Conservation (phyloP, 1,139 yeast genomes). For the Protomyces inundatus region DNA sequence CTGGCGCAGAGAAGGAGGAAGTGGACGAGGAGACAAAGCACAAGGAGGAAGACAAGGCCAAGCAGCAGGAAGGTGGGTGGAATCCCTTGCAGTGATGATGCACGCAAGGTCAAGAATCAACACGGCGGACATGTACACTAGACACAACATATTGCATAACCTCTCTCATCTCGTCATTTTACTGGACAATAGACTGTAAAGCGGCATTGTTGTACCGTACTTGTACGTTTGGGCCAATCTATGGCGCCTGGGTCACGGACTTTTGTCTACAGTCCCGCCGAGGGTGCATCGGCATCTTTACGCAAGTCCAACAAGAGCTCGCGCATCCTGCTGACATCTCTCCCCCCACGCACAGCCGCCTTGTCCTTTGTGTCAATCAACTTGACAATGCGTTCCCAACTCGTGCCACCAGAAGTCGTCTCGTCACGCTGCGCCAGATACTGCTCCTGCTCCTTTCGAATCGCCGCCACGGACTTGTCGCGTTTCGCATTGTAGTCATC, state of each 20-base stretch:
- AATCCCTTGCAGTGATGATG: not conserved
- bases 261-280: conserved; percentile 50
- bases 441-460: conserved; percentile 59
- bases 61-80: conserved; percentile 8
- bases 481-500: conserved; percentile 85
- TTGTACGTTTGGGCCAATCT: too few relatives aligned
- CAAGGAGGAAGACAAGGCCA: conserved; percentile 9
- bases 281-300: conserved; percentile 69
- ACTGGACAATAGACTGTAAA: too few relatives aligned
- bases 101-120: too few relatives aligned
- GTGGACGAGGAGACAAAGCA: not conserved
- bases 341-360: conserved; percentile 45
- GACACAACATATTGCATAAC: too few relatives aligned
- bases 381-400: conserved; percentile 78
- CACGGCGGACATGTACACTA: too few relatives aligned
- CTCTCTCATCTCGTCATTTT: too few relatives aligned
- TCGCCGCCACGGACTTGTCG: conserved; percentile 62
- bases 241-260: too few relatives aligned
- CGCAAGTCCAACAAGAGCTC: conserved; percentile 59
- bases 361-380: conserved; percentile 47
- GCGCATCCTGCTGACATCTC: conserved; percentile 69
- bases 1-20: conserved; percentile 1
- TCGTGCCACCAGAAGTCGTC: conserved; percentile 61
- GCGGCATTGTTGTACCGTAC: too few relatives aligned
- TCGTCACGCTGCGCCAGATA: conserved; percentile 73